phyloP scores from a whole-genome alignment of 352 stramenopile species.

The Aphanomyces astaci region DNA sequence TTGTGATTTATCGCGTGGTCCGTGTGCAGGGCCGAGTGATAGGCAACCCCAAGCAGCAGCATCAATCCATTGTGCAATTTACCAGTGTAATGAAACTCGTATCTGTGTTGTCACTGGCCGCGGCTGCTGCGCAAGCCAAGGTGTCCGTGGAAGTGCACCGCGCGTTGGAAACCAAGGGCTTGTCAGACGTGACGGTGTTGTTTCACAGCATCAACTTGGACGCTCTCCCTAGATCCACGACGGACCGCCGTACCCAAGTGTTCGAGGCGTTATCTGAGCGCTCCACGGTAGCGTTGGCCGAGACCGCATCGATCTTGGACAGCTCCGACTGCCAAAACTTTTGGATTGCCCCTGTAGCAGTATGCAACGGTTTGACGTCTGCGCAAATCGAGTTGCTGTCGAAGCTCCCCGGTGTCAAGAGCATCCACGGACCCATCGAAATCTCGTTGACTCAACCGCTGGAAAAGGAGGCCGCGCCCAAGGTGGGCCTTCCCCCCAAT shows the following conservation, averaged over 20 bases:
- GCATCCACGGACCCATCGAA: neutral
- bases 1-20: no score
- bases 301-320: neutral
- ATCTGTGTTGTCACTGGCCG: neutral
- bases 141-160: neutral
- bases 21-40: no score
- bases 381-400: neutral
- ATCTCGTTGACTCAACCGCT: neutral
- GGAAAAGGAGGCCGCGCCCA: neutral
- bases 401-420: neutral
- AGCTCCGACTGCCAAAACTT: neutral
- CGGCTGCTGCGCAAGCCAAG: conserved; percentile 3
- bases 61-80: no score
- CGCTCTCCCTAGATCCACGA: neutral
- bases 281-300: neutral
- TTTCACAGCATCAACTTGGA: neutral
- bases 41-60: no score
- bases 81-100: conserved; percentile 5
- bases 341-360: neutral
- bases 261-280: neutral
- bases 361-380: neutral
- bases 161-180: neutral
- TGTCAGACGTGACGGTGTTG: neutral
- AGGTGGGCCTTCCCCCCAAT: neutral
- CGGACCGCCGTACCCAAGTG: neutral